Conservation (phyloP, 805 yeast species). For the Saturnispora quitensis region DNA sequence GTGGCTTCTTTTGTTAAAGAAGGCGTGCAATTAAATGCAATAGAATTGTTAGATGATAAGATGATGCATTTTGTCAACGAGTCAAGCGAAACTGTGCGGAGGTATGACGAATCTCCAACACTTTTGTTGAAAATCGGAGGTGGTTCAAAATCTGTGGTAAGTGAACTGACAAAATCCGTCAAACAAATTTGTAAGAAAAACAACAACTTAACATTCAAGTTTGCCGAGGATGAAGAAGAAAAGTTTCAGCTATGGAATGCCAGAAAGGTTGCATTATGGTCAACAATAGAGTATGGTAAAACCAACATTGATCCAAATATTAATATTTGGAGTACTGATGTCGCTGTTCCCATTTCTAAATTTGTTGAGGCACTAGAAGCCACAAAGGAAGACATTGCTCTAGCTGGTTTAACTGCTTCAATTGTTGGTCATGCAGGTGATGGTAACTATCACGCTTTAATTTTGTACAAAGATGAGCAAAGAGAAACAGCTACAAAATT, state of each 20-base stretch:
- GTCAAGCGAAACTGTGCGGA: conserved; percentile 42
- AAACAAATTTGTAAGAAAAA: conserved; percentile 36
- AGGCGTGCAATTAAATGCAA: conserved; percentile 70
- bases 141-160: conserved; percentile 39
- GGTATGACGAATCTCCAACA: conserved; percentile 64
- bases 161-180: conserved; percentile 41
- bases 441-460: conserved; percentile 78
- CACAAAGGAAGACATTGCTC: conserved; percentile 54
- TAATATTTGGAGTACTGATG: conserved; percentile 83
- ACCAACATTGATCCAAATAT: conserved; percentile 42
- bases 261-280: conserved; percentile 67
- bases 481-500: conserved; percentile 39
- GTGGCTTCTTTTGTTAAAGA: conserved; percentile 56
- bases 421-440: conserved; percentile 87
- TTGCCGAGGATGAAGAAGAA: conserved; percentile 58
- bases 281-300: conserved; percentile 58
- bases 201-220: conserved; percentile 42
- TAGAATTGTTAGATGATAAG: conserved; percentile 66
- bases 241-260: conserved; percentile 73
- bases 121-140: conserved; percentile 71
- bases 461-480: conserved; percentile 48
- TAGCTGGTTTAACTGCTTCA: conserved; percentile 51
- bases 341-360: conserved; percentile 77
- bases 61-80: conserved; percentile 67
- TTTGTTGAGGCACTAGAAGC: conserved; percentile 51